Conservation (phyloP, 164 flowering plant species). For the Vitis vinifera region ASM3070453v1 NC_081818.1:8764501-8765000, state of each 20-base stretch:
- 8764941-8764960: constrained; percentile 83
- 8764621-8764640: constrained; percentile 91
- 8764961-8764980: constrained; percentile 75
- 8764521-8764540: too few relatives aligned
- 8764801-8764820: constrained; percentile 74
- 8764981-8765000: constrained; percentile 66
- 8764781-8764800: constrained; percentile 43
- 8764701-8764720: too few relatives aligned
- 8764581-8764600: constrained; percentile 12
- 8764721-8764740: too few relatives aligned
- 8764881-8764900: constrained; percentile 25
- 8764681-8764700: background rate
- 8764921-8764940: constrained; percentile 66
- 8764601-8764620: constrained; percentile 84
- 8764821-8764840: constrained; percentile 55
- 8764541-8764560: too few relatives aligned
- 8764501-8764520: too few relatives aligned
- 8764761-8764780: too few relatives aligned
- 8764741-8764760: too few relatives aligned
- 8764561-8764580: too few relatives aligned
- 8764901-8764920: constrained; percentile 54
- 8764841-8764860: constrained; percentile 37
- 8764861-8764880: constrained; percentile 1
- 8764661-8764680: constrained; percentile 73
- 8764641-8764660: constrained; percentile 75